Percentiles rank a stretch among this genome's conserved stretches.
Evolutionary conservation across 1,284 basidiomycete species (phyloP).

Genomic region (Apiotrichum laibachii): DNA sequence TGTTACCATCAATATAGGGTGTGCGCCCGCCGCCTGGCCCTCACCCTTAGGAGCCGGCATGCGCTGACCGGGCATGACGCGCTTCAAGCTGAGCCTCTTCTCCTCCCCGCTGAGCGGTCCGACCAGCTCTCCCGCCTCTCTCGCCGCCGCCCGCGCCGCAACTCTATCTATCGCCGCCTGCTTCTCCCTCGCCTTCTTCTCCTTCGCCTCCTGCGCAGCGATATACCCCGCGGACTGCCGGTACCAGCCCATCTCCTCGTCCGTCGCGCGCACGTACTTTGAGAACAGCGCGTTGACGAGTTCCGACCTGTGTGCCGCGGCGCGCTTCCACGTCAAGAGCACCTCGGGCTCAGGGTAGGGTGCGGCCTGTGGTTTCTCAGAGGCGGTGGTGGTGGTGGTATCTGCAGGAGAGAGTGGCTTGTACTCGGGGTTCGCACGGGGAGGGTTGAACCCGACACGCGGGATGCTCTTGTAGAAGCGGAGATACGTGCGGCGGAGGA

Average conservation of each 20-base stretch:
- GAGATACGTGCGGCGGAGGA: constrained; percentile 29
- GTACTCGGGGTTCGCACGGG: background rate
- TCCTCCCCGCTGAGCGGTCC: no score
- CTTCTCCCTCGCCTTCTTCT: no score
- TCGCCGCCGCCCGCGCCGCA: no score
- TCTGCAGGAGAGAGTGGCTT: no score
- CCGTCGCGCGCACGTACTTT: background rate
- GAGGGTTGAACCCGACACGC: background rate
- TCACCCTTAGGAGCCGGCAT: no score
- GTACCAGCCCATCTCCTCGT: background rate
- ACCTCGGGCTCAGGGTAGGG: background rate
- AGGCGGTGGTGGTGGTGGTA: no score
- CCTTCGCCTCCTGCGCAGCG: background rate
- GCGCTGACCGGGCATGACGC: no score
- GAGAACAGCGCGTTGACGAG: background rate
- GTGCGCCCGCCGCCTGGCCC: no score
- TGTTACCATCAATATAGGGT: no score
- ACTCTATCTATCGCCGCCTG: no score
- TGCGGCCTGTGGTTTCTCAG: background rate
- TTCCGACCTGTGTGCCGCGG: background rate
- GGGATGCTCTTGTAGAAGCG: constrained; percentile 19
- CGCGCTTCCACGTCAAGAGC: background rate
- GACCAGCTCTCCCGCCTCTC: no score
- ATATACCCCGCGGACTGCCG: background rate
- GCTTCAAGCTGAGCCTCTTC: no score